These are phyloP conservation scores for Aspergillus sp. DNA, from an alignment of 2,329 filamentous ascomycete species.

Conservation along the genomic window DNA sequence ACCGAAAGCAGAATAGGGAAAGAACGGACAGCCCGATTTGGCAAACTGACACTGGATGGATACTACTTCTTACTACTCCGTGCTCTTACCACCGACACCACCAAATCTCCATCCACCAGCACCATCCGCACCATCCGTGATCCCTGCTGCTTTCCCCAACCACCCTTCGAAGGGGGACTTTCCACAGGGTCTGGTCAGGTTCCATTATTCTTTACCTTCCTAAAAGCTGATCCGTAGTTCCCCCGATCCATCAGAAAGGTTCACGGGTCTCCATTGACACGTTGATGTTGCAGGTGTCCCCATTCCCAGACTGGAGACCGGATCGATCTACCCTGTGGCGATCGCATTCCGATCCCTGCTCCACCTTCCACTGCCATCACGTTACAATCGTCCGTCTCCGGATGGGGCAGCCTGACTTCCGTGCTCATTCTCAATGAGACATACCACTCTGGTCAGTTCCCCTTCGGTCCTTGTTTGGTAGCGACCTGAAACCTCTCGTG, in stretches of 20 bases:
- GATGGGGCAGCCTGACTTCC: neutral
- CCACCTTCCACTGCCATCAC: neutral
- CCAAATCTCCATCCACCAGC: neutral
- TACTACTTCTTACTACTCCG: neutral
- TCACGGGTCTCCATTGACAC: slow-evolving; percentile 7
- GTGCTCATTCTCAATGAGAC: slow-evolving; percentile 13
- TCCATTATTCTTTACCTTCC: neutral
- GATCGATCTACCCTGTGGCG: slow-evolving; percentile 14
- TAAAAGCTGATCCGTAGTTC: neutral
- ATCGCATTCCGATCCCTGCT: slow-evolving; percentile 20
- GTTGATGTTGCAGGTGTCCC: slow-evolving; percentile 17
- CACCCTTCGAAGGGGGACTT: neutral
- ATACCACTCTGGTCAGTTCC: slow-evolving; percentile 19
- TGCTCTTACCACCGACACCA: neutral
- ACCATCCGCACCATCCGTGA: neutral
- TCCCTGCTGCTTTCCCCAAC: neutral
- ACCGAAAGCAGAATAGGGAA: neutral
- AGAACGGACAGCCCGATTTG: neutral
- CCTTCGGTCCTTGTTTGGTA: neutral
- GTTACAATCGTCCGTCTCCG: neutral
- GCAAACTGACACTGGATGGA: neutral
- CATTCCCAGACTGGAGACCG: neutral
- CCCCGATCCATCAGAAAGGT: neutral
- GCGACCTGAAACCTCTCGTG: neutral
- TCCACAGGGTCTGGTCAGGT: slow-evolving; percentile 4